Evolutionary conservation across 495 filamentous ascomycete genomes (phyloP).

Genomic region (Opeltia flavorubescens): DNA sequence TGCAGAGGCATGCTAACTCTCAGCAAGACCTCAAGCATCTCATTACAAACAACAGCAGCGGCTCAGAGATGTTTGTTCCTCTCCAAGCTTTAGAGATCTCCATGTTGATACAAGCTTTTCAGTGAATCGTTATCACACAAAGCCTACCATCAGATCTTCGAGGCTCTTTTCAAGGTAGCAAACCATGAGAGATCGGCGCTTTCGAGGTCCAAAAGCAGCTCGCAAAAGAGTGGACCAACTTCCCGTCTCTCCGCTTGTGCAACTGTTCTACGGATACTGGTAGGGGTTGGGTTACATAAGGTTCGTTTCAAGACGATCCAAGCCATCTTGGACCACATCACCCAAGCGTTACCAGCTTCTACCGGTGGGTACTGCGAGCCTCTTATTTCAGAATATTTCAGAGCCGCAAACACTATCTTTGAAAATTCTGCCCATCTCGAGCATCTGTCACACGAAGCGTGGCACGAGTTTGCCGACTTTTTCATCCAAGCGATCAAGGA

Average conservation of each 20-base stretch:
- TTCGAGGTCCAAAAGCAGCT: constrained; percentile 37
- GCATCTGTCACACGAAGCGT: constrained; percentile 50
- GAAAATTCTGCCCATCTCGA: constrained; percentile 64
- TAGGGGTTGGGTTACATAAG: constrained; percentile 51
- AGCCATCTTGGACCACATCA: constrained; percentile 67
- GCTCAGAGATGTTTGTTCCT: constrained; percentile 38
- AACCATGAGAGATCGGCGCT: constrained; percentile 52
- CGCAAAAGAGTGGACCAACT: constrained; percentile 29
- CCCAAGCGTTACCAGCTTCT: constrained; percentile 50
- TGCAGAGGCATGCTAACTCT: constrained; percentile 11
- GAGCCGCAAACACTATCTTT: constrained; percentile 55
- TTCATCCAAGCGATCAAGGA: constrained; percentile 39
- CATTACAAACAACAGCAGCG: constrained; percentile 43
- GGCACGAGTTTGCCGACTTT: constrained; percentile 56
- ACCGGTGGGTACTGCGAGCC: constrained; percentile 54
- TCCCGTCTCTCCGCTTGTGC: constrained; percentile 55
- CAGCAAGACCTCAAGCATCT: constrained; percentile 45
- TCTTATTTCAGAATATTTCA: constrained; percentile 65
- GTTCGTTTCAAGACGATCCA: constrained; percentile 64
- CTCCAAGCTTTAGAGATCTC: background rate
- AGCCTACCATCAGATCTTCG: constrained; percentile 66
- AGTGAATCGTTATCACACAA: constrained; percentile 52
- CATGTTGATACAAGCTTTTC: background rate
- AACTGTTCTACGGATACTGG: constrained; percentile 52
- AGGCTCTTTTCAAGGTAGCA: constrained; percentile 59